Percentiles rank a stretch among this genome's conserved stretches.
phyloP scores from a whole-genome alignment of 2,329 filamentous ascomycete species.

The Paraconiothyrium brasiliense region DNA sequence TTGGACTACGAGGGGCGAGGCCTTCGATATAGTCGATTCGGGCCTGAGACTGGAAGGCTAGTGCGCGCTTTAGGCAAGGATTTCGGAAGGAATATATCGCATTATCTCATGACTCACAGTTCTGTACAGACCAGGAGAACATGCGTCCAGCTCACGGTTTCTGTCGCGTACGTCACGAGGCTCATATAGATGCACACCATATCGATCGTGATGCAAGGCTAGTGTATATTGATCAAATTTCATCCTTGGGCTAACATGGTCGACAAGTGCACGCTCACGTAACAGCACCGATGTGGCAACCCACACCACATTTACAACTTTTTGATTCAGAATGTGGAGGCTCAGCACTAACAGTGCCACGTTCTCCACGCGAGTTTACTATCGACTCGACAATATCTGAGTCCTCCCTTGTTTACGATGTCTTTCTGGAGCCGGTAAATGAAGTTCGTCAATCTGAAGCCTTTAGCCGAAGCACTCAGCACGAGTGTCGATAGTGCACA shows the following conservation, averaged over 20 bases:
- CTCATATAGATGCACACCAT: neutral
- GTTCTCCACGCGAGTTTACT: constrained; percentile 3
- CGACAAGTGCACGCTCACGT: neutral
- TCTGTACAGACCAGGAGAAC: neutral
- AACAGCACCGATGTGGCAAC: neutral
- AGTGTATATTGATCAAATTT: too few species aligned
- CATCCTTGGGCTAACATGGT: neutral
- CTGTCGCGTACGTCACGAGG: neutral
- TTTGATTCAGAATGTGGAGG: neutral
- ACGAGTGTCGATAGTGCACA: neutral
- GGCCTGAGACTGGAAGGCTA: neutral
- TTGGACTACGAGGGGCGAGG: constrained; percentile 35
- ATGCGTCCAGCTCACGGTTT: too few species aligned
- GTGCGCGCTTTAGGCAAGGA: neutral
- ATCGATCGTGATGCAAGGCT: too few species aligned
- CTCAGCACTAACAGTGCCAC: neutral
- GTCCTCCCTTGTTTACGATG: neutral
- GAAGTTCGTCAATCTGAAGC: neutral
- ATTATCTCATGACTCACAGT: neutral
- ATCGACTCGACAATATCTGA: neutral
- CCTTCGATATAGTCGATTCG: neutral
- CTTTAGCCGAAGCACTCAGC: constrained; percentile 11
- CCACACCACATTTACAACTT: neutral
- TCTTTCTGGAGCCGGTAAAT: constrained; percentile 5
- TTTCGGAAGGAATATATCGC: neutral